These are phyloP conservation scores for Suillus bovinus DNA, from an alignment of 768 basidiomycete genomes.

Conservation along the genomic window DNA sequence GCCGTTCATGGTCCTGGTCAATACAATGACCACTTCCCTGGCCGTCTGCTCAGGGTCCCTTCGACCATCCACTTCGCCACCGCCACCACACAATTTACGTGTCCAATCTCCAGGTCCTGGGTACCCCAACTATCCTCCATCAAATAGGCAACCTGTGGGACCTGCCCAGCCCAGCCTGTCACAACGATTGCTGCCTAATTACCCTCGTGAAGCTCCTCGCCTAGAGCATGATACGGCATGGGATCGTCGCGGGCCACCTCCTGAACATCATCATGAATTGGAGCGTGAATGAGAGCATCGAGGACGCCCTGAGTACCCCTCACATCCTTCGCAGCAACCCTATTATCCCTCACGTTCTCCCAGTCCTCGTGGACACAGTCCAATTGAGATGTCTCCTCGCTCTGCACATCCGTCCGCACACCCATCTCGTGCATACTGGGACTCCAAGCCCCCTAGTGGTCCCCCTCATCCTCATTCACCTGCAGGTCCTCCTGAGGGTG, in stretches of 20 bases:
- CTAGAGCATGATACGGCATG: slow-evolving; percentile 57
- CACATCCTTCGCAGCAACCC: slow-evolving; percentile 31
- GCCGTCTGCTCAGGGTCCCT: slow-evolving; percentile 49
- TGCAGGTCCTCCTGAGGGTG: slow-evolving; percentile 40
- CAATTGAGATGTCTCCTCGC: slow-evolving; percentile 64
- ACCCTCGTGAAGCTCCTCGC: slow-evolving; percentile 51
- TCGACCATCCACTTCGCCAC: slow-evolving; percentile 66
- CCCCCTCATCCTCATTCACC: slow-evolving; percentile 32
- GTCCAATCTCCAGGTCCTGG: slow-evolving; percentile 51
- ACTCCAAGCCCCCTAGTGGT: slow-evolving; percentile 49
- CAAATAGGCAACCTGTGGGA: slow-evolving; percentile 48
- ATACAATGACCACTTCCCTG: slow-evolving; percentile 56
- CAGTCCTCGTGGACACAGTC: slow-evolving; percentile 43
- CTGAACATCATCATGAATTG: slow-evolving; percentile 53
- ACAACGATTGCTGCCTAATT: slow-evolving; percentile 61
- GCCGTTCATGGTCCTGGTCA: slow-evolving; percentile 40
- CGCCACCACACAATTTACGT: slow-evolving; percentile 44
- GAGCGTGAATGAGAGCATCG: slow-evolving; percentile 42
- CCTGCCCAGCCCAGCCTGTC: slow-evolving; percentile 48
- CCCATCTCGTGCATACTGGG: slow-evolving; percentile 55
- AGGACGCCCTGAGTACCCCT: slow-evolving; percentile 40
- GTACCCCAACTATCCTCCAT: slow-evolving; percentile 49
- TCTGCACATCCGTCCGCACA: slow-evolving; percentile 43
- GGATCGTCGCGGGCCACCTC: slow-evolving; percentile 56
- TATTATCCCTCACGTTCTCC: slow-evolving; percentile 38